Percentiles rank a stretch among this genome's conserved stretches.
Evolutionary conservation across 176 grass and related monocot species (phyloP).

Genomic region (Carex myosuroides): DNA sequence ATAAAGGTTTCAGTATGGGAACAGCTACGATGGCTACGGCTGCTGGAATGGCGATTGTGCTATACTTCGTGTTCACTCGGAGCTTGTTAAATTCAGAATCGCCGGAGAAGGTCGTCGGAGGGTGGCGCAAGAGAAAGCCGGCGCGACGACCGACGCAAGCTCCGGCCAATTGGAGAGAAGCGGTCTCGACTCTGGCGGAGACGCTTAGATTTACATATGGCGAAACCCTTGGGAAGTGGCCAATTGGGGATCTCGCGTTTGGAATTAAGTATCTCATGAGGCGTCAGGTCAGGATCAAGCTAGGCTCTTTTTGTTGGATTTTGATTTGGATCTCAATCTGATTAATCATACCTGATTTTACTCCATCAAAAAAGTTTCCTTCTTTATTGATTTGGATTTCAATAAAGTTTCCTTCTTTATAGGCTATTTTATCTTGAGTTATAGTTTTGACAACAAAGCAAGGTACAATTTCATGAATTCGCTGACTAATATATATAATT

Average conservation of each 20-base stretch:
- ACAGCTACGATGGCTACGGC: conserved; percentile 92
- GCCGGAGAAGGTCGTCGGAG: conserved; percentile 21
- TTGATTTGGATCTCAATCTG: conserved; percentile 8
- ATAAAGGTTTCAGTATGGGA: conserved; percentile 33
- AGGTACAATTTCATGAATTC: background rate
- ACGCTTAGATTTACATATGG: conserved; percentile 91
- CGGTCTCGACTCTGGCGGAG: conserved; percentile 72
- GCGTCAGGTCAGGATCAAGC: conserved; percentile 47
- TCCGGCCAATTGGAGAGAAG: conserved; percentile 89
- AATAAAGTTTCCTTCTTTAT: background rate
- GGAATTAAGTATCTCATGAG: conserved; percentile 98
- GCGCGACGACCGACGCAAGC: conserved; percentile 57
- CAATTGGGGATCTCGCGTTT: conserved; percentile 90
- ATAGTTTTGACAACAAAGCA: background rate
- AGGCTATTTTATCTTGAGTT: background rate
- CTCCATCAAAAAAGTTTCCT: background rate
- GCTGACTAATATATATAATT: background rate
- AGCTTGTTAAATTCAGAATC: conserved; percentile 39
- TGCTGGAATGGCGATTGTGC: conserved; percentile 67
- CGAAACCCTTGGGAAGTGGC: conserved; percentile 98
- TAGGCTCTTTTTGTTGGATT: background rate
- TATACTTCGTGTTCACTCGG: conserved; percentile 75
- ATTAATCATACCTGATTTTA: background rate
- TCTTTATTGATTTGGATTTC: background rate
- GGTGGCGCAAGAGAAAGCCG: conserved; percentile 40